These are phyloP conservation scores for Gossypium laxum DNA, from an alignment of 441 rosid species.

Conservation along the genomic window DNA sequence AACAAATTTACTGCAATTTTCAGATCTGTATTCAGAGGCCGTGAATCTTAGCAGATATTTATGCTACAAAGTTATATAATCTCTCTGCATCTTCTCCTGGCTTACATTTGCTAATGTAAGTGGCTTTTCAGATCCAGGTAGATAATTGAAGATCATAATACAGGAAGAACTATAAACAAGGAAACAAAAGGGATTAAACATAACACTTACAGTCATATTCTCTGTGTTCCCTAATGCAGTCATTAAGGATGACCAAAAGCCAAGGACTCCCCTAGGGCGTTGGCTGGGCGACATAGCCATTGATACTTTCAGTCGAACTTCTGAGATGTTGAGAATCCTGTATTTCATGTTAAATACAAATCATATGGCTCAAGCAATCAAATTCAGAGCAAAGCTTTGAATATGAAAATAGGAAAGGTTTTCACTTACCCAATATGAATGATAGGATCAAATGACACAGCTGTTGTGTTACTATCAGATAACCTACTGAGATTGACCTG, in stretches of 20 bases:
- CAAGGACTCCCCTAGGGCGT: slow-evolving; percentile 91
- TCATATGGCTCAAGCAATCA: slow-evolving; percentile 2
- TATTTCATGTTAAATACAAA: slow-evolving; percentile 16
- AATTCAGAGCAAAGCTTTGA: not conserved
- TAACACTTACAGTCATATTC: slow-evolving; percentile 80
- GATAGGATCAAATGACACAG: slow-evolving; percentile 93
- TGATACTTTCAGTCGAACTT: slow-evolving; percentile 83
- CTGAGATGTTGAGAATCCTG: slow-evolving; percentile 86
- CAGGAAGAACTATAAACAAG: slow-evolving; percentile 1
- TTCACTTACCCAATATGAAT: slow-evolving; percentile 79
- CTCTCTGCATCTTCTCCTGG: slow-evolving; percentile 6
- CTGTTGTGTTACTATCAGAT: slow-evolving; percentile 48
- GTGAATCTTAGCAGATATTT: not conserved
- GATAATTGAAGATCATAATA: not conserved
- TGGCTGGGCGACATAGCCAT: slow-evolving; percentile 97
- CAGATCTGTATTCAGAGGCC: not conserved
- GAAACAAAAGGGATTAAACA: not conserved
- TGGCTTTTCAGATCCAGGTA: slow-evolving; percentile 8
- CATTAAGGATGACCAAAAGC: slow-evolving; percentile 97
- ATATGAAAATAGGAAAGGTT: not conserved
- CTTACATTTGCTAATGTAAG: not conserved
- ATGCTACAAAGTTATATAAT: not conserved
- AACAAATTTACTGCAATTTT: not conserved
- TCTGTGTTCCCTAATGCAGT: slow-evolving; percentile 97
- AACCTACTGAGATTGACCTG: slow-evolving; percentile 74